These are phyloP conservation scores for Phyllosticta paracitricarpa DNA, from an alignment of 2,329 filamentous ascomycete species.

Conservation along the genomic window DNA sequence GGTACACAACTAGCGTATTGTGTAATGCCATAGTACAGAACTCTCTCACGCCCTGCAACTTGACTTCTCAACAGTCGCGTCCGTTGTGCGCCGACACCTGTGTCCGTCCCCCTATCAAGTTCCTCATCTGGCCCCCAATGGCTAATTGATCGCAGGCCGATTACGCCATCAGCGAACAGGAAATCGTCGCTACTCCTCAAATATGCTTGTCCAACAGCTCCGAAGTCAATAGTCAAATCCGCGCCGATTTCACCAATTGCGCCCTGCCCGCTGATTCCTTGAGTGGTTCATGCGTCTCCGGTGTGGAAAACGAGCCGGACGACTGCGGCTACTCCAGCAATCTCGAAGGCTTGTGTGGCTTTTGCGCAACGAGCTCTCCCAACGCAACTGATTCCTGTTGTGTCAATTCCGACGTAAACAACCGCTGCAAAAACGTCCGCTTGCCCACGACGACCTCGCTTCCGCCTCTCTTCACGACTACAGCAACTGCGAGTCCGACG, in stretches of 20 bases:
- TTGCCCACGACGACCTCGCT: slow-evolving; percentile 61
- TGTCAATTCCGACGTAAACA: slow-evolving; percentile 66
- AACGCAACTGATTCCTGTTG: slow-evolving; percentile 97
- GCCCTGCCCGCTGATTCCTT: slow-evolving; percentile 72
- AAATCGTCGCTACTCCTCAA: slow-evolving; percentile 62
- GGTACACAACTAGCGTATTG: slow-evolving; percentile 83
- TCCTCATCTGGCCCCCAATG: not conserved
- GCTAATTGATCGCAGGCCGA: slow-evolving; percentile 47
- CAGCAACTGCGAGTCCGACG: slow-evolving; percentile 48
- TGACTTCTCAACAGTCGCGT: slow-evolving; percentile 53
- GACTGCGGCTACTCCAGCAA: slow-evolving; percentile 79
- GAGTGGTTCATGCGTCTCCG: slow-evolving; percentile 63
- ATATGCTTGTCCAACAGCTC: slow-evolving; percentile 59
- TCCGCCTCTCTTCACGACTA: slow-evolving; percentile 49
- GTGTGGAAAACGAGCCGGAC: slow-evolving; percentile 66
- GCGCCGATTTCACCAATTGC: slow-evolving; percentile 87
- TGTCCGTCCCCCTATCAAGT: slow-evolving; percentile 40
- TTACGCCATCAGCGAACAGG: slow-evolving; percentile 80
- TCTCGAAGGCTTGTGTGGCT: slow-evolving; percentile 68
- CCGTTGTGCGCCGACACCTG: slow-evolving; percentile 88
- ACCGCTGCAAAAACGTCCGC: slow-evolving; percentile 63
- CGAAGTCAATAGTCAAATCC: slow-evolving; percentile 65
- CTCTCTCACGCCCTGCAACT: slow-evolving; percentile 59
- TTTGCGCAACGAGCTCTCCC: slow-evolving; percentile 70
- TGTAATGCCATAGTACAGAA: slow-evolving; percentile 94